Percentiles rank a stretch among this genome's conserved stretches.
phyloP scores from a whole-genome alignment of 192 early-diverging fungal species.

The Glomus cerebriforme region DNA sequence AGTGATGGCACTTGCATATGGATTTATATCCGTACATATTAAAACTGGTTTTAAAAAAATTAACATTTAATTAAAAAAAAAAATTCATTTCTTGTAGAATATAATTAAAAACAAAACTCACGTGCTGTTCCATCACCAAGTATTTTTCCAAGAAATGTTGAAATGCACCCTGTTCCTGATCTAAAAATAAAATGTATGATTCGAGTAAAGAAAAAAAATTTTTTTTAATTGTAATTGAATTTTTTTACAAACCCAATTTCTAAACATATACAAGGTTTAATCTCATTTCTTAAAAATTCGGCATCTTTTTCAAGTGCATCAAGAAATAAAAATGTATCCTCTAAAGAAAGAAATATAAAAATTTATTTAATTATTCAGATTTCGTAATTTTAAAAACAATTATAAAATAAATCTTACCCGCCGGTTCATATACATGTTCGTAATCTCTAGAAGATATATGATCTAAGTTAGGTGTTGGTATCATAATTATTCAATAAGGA shows the following conservation, averaged over 20 bases:
- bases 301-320: conserved; percentile 87
- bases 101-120: conserved; percentile 34
- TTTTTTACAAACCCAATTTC: conserved; percentile 76
- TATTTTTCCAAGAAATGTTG: conserved; percentile 73
- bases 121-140: conserved; percentile 44
- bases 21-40: conserved; percentile 84
- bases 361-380: neutral
- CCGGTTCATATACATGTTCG: conserved; percentile 83
- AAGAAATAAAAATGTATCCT: conserved; percentile 93
- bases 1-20: conserved; percentile 68
- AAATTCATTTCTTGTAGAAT: neutral
- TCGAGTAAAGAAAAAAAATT: neutral
- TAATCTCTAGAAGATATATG: conserved; percentile 70
- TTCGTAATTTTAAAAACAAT: neutral
- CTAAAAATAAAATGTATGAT: conserved; percentile 37
- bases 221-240: no score
- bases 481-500: conserved; percentile 37
- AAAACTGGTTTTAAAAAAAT: conserved; percentile 45
- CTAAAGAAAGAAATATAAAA: conserved; percentile 40
- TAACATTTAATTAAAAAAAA: neutral
- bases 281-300: conserved; percentile 47
- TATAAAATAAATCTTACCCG: conserved; percentile 46
- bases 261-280: conserved; percentile 68
- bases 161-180: conserved; percentile 83
- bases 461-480: conserved; percentile 77